These are phyloP conservation scores for Starmera stellimalicola DNA, from an alignment of 1,139 yeast species.

Conservation along the genomic window DNA sequence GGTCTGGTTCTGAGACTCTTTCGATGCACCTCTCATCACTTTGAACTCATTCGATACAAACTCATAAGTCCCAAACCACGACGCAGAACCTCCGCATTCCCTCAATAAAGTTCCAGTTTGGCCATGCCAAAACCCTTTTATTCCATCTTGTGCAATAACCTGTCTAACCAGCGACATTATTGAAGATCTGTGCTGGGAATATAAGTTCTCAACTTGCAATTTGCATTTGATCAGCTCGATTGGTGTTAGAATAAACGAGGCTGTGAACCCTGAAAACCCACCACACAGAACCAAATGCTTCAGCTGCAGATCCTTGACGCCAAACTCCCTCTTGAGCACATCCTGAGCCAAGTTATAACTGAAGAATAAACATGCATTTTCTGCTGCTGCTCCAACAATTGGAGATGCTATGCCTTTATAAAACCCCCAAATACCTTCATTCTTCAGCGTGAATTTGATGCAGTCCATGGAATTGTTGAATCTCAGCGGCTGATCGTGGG, in stretches of 20 bases:
- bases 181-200: slow-evolving; percentile 15
- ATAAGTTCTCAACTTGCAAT: slow-evolving; percentile 63
- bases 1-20: slow-evolving; percentile 28
- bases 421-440: slow-evolving; percentile 63
- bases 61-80: slow-evolving; percentile 92
- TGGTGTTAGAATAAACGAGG: slow-evolving; percentile 82
- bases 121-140: slow-evolving; percentile 73
- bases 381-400: slow-evolving; percentile 78
- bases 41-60: slow-evolving; percentile 34
- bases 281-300: slow-evolving; percentile 51
- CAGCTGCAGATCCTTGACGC: slow-evolving; percentile 23
- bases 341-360: slow-evolving; percentile 44
- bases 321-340: slow-evolving; percentile 18
- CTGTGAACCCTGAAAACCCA: slow-evolving; percentile 72
- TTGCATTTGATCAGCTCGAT: slow-evolving; percentile 83
- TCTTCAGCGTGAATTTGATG: slow-evolving; percentile 44
- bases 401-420: slow-evolving; percentile 67
- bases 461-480: slow-evolving; percentile 50
- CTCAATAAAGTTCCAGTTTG: slow-evolving; percentile 75
- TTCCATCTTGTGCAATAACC: slow-evolving; percentile 42
- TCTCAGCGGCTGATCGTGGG: slow-evolving; percentile 31
- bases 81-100: slow-evolving; percentile 84
- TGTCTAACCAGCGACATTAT: slow-evolving; percentile 32
- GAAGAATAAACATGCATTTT: slow-evolving; percentile 65
- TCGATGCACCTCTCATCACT: slow-evolving; percentile 13